A percentile compares a stretch with the other conserved stretches of the same genome.
Conservation (phyloP, 768 basidiomycete genomes). For the Russula olivacea region DNA sequence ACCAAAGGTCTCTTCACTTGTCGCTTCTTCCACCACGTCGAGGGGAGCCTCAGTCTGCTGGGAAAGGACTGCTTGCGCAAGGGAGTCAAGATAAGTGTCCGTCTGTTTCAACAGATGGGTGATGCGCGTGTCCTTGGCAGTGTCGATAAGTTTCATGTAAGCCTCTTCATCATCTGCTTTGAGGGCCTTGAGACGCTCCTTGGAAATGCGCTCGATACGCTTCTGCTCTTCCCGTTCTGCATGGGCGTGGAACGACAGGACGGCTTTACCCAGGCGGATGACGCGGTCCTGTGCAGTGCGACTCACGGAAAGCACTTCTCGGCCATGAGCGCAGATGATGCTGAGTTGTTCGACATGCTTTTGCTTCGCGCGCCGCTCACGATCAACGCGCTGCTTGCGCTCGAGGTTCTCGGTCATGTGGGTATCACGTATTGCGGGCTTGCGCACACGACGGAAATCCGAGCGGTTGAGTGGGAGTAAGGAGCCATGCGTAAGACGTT, state of each 20-base stretch:
- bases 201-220: conserved; percentile 89
- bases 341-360: conserved; percentile 93
- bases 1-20: conserved; percentile 87
- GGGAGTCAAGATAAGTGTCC: conserved; percentile 88
- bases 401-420: conserved; percentile 85
- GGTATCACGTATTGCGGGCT: conserved; percentile 83
- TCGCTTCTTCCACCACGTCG: conserved; percentile 50
- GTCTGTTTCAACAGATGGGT: conserved; percentile 94
- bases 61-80: conserved; percentile 87
- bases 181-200: conserved; percentile 96
- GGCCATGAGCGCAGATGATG: conserved; percentile 80
- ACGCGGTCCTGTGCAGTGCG: conserved; percentile 53
- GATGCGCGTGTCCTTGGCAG: conserved; percentile 98
- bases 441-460: conserved; percentile 83
- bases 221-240: conserved; percentile 99
- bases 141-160: conserved; percentile 99
- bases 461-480: conserved; percentile 86
- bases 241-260: conserved; percentile 76
- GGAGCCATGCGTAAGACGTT: conserved; percentile 81
- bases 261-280: conserved; percentile 61
- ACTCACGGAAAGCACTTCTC: conserved; percentile 63
- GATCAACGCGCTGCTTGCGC: conserved; percentile 83
- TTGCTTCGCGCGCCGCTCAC: conserved; percentile 91
- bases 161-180: conserved; percentile 99
- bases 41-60: conserved; percentile 71